Evolutionary conservation across 2,329 filamentous ascomycete genomes (phyloP).

Genomic region (Botrytis medusae): DNA sequence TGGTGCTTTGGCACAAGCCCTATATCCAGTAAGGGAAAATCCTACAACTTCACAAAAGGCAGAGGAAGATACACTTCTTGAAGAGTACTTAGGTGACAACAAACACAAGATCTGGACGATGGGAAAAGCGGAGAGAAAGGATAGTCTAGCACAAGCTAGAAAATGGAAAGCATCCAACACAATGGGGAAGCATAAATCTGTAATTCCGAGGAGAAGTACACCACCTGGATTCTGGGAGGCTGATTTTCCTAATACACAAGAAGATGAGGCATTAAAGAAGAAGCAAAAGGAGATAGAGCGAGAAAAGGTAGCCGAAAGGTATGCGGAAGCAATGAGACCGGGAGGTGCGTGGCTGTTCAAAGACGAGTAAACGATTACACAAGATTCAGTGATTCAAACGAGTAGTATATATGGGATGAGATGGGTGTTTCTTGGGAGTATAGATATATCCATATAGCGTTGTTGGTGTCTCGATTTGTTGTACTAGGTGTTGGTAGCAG

Average conservation of each 20-base stretch:
- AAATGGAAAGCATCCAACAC: conserved; percentile 70
- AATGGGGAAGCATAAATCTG: conserved; percentile 74
- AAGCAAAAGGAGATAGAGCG: conserved; percentile 64
- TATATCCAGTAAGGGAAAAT: conserved; percentile 25
- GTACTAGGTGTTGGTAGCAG: background rate
- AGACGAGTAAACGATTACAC: conserved; percentile 57
- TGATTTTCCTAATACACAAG: conserved; percentile 88
- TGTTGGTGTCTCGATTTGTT: background rate
- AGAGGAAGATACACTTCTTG: conserved; percentile 52
- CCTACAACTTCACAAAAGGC: conserved; percentile 35
- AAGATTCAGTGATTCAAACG: background rate
- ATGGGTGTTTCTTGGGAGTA: background rate
- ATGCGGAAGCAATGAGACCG: conserved; percentile 76
- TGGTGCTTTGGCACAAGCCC: conserved; percentile 35
- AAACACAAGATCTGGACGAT: conserved; percentile 60
- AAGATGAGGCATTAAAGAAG: conserved; percentile 63
- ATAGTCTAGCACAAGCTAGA: conserved; percentile 73
- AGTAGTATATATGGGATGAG: background rate
- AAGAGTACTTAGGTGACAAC: conserved; percentile 56
- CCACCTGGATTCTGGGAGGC: conserved; percentile 89
- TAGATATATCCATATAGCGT: conserved; percentile 8
- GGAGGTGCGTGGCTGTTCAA: conserved; percentile 77
- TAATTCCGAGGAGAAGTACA: conserved; percentile 67
- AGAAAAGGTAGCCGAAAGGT: conserved; percentile 67
- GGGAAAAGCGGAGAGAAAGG: conserved; percentile 58